Evolutionary conservation across 352 stramenopile species (phyloP).

Genomic region (Phytophthora fragariaefolia): DNA sequence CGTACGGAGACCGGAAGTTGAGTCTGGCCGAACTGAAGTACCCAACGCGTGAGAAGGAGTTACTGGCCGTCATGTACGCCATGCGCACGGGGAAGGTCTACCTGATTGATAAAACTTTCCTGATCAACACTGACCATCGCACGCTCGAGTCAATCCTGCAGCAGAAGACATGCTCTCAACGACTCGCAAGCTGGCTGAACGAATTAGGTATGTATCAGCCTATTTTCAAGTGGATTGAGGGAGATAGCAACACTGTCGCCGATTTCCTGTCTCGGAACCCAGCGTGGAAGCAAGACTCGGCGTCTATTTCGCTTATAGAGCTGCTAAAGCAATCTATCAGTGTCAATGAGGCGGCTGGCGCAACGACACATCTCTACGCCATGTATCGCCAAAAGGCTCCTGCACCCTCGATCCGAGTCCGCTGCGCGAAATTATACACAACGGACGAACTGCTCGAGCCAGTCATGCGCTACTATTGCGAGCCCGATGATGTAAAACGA

Average conservation of each 20-base stretch:
- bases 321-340: background rate
- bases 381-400: background rate
- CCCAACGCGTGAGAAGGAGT: too few species aligned
- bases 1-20: too few species aligned
- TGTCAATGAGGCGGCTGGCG: background rate
- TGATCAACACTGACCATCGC: too few species aligned
- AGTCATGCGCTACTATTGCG: background rate
- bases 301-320: background rate
- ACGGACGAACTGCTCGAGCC: background rate
- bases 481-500: too few species aligned
- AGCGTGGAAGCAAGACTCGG: slow-evolving; percentile 1
- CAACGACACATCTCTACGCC: background rate
- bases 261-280: slow-evolving; percentile 1
- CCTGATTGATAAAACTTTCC: too few species aligned
- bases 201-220: background rate
- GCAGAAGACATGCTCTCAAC: too few species aligned
- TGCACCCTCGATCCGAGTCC: background rate
- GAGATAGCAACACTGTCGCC: background rate
- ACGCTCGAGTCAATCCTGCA: too few species aligned
- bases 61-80: too few species aligned
- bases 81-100: too few species aligned
- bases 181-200: too few species aligned
- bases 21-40: too few species aligned
- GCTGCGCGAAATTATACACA: background rate
- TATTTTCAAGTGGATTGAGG: slow-evolving; percentile 9